phyloP scores from a whole-genome alignment of 192 early-diverging fungal species.

The Lobulomyces angularis region DNA sequence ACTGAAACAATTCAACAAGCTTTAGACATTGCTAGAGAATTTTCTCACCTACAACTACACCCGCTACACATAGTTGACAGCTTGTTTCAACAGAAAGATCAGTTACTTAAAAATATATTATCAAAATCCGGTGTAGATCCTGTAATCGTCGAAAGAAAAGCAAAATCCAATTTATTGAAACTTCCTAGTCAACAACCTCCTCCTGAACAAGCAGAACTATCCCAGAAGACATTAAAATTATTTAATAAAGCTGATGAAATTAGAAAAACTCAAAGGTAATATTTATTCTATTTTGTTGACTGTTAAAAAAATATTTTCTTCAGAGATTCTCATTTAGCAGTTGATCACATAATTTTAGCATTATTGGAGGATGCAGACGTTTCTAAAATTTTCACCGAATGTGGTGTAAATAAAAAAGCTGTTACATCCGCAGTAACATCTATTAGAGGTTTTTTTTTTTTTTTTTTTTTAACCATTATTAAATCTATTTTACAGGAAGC shows the following conservation, averaged over 20 bases:
- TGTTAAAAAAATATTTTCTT: slow-evolving; percentile 7
- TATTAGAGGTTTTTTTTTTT: too few species aligned
- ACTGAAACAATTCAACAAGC: slow-evolving; percentile 20
- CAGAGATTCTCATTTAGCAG: slow-evolving; percentile 66
- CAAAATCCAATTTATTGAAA: slow-evolving; percentile 66
- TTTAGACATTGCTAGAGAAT: slow-evolving; percentile 59
- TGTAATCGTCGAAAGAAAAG: slow-evolving; percentile 54
- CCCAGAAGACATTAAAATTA: slow-evolving; percentile 44
- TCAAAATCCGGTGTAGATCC: slow-evolving; percentile 78
- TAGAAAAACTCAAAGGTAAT: slow-evolving; percentile 65
- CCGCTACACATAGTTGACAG: slow-evolving; percentile 72
- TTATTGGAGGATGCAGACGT: slow-evolving; percentile 57
- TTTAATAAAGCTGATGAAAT: slow-evolving; percentile 66
- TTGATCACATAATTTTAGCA: slow-evolving; percentile 84
- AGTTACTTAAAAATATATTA: slow-evolving; percentile 61
- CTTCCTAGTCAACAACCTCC: slow-evolving; percentile 77
- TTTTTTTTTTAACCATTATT: too few species aligned
- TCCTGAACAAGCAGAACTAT: slow-evolving; percentile 58
- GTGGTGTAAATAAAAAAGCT: slow-evolving; percentile 55
- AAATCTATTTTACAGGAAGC: too few species aligned
- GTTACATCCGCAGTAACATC: slow-evolving; percentile 64
- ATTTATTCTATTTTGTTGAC: slow-evolving; percentile 2
- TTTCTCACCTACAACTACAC: slow-evolving; percentile 59
- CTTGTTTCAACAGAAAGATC: slow-evolving; percentile 70
- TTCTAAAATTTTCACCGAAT: slow-evolving; percentile 44